These are phyloP conservation scores for Penicillium arizonense DNA, from an alignment of 495 filamentous ascomycete species.

Conservation along the genomic window DNA sequence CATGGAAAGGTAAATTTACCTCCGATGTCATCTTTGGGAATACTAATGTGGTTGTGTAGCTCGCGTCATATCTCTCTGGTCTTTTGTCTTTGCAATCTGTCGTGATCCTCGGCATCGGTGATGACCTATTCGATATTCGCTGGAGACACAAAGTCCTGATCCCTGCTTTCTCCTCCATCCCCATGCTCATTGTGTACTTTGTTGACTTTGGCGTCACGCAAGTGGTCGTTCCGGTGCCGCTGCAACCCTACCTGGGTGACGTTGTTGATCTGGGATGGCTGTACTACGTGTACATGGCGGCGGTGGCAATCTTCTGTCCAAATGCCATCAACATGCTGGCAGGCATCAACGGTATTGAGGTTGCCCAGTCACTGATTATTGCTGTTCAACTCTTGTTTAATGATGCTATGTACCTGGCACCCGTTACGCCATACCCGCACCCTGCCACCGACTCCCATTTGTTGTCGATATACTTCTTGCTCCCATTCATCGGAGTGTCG, in stretches of 20 bases:
- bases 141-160: constrained; percentile 99
- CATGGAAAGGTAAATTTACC: constrained; percentile 72
- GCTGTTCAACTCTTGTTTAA: constrained; percentile 80
- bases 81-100: constrained; percentile 88
- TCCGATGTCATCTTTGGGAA: not conserved
- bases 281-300: constrained; percentile 97
- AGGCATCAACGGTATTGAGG: constrained; percentile 96
- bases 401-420: constrained; percentile 72
- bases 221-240: constrained; percentile 80
- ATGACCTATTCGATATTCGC: constrained; percentile 96
- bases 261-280: constrained; percentile 83
- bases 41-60: constrained; percentile 44
- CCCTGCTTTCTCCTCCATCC: constrained; percentile 89
- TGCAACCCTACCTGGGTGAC: constrained; percentile 78
- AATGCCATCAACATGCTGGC: constrained; percentile 99
- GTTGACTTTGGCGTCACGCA: constrained; percentile 97
- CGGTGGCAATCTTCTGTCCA: constrained; percentile 90
- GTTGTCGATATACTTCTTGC: constrained; percentile 90
- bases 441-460: constrained; percentile 94
- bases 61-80: constrained; percentile 92
- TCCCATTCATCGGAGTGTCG: constrained; percentile 92
- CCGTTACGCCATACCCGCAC: constrained; percentile 72
- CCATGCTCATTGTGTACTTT: constrained; percentile 95
- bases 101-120: constrained; percentile 85
- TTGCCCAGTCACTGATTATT: constrained; percentile 89